A percentile compares a stretch with the other conserved stretches of the same genome.
Evolutionary conservation across 306 rosid genomes (phyloP).

Genomic region (Acacia acuminata): DNA sequence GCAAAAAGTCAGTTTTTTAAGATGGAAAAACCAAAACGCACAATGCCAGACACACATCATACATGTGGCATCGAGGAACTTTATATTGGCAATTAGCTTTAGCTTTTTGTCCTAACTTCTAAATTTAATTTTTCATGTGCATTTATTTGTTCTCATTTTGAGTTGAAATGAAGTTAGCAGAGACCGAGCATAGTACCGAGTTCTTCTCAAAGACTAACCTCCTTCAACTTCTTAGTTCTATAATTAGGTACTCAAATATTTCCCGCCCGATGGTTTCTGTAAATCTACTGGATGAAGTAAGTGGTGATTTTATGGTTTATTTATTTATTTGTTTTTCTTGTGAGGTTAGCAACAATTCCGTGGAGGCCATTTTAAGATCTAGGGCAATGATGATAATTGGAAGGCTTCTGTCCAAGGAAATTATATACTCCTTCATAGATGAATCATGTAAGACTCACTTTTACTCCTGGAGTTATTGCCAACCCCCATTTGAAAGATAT

Average conservation of each 20-base stretch:
- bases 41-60: conserved; percentile 3
- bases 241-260: conserved; percentile 58
- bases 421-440: conserved; percentile 49
- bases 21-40: background rate
- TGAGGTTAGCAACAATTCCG: conserved; percentile 54
- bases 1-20: background rate
- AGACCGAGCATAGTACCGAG: conserved; percentile 72
- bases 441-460: conserved; percentile 66
- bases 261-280: conserved; percentile 1
- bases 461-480: background rate
- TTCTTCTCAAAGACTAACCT: conserved; percentile 69
- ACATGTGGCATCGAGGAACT: background rate
- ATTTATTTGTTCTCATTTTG: conserved; percentile 1
- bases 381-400: conserved; percentile 86
- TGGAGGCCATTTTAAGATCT: conserved; percentile 65
- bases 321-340: conserved; percentile 1
- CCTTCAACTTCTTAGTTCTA: conserved; percentile 73
- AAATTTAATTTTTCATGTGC: background rate
- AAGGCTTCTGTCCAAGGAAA: conserved; percentile 76
- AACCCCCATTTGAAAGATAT: conserved; percentile 4
- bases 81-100: conserved; percentile 6
- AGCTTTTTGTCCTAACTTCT: background rate
- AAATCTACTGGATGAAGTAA: conserved; percentile 6
- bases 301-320: conserved; percentile 23
- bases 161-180: conserved; percentile 67